Evolutionary conservation across 2,329 filamentous ascomycete genomes (phyloP), one percentile per base, ranked within the genome.

Genomic region (Trichoderma sp.): DNA sequence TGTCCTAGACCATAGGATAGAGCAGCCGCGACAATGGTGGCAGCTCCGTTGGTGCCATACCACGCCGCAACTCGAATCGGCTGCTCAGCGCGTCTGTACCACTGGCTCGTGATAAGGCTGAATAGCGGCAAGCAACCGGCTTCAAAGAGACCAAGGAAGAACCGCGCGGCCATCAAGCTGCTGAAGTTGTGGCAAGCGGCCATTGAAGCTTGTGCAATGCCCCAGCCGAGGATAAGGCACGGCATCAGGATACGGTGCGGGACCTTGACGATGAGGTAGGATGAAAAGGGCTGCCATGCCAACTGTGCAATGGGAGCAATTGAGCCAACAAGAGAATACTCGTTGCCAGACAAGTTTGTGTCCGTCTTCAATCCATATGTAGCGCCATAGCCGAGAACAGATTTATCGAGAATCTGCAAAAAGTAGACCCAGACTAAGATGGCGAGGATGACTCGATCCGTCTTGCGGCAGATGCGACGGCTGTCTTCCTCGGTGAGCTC

Each of bases 11-110:
- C 87, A 69, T 83, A 89, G 0, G 87, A 87, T 14, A 88, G 74
- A 0, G 83, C 81, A 0, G 85, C 85, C 0, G 86, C 87, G 10
- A 87, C 76, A 55, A 90, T 86, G 7, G 83, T 88, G 0, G 86
- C 85, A 0, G 84, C 70, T 0, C 87, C 87, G 63, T 87, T 90
- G 0, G 86, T 89, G 5, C 86, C 82, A 72, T 91, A 91, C 89
- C 89, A 91, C 24, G 84, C 83, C 0, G 87, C 87, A 3, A 90
- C 84, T 0, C 89, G 82, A 28, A 89, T 76, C 0, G 89, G 87
- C 75, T 91, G 89, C 73, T 91, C 88, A 54, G 77, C 77, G 0
- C 81, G 76, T 1, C 81, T 74, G 72, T 85, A 85, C 78, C 83
- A 85, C 74, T 83, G 81, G 6, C 78, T 78, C 1, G 82, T 85